Base-by-base conservation (phyloP, 2,329 filamentous ascomycete genomes). In the Lachnellula willkommii region DNA sequence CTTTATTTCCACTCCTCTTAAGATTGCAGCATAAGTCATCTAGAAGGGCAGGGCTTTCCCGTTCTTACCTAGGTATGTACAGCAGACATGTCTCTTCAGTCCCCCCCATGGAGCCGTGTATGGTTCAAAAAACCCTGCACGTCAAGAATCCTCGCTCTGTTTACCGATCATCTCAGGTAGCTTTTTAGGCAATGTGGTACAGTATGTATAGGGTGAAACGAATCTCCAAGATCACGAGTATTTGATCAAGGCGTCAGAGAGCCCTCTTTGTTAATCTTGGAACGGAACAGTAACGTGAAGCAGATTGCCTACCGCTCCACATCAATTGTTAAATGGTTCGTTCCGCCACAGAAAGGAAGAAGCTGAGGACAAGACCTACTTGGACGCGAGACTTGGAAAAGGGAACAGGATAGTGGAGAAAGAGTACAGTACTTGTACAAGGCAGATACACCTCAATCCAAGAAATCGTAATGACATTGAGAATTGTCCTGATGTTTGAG, bases 131-230 rank as follows among this genome's bases (percentile, higher is more conserved):
- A 7, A 7, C 26, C 26, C 8, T 9, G 7, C 8, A 28, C 28
- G 28, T 28, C 28, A 28, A 9, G 28, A 28, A 28, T 2, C 8
- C 7, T 9, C 28, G 40, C 40, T 45, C 40, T 45, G 40, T 14
- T 45, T 45, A 45, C 39, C 8, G 14, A 11, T 42, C 12, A 42
- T 20, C 20, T n/a, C 12, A 42, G 28, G 28, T 28, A 3, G 2
- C 9, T 14, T 20, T 20, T 20, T 20, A 2, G 39, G 4, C 6
- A 6, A 42, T 42, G 39, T 46, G 15, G 20, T 5, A n/a, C n/a
- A n/a, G n/a, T n/a, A 77, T 84, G 81, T 85, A 65, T 75, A 77
- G 80, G 77, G 80, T 78, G 77, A 82, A 84, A 85, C 81, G 81
- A 84, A 79, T 15, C 73, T 75, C 79, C 78, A 71, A 70, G 73